Evolutionary conservation across 345 rosid species (phyloP).

Genomic region (Melaleuca quinquenervia): DNA sequence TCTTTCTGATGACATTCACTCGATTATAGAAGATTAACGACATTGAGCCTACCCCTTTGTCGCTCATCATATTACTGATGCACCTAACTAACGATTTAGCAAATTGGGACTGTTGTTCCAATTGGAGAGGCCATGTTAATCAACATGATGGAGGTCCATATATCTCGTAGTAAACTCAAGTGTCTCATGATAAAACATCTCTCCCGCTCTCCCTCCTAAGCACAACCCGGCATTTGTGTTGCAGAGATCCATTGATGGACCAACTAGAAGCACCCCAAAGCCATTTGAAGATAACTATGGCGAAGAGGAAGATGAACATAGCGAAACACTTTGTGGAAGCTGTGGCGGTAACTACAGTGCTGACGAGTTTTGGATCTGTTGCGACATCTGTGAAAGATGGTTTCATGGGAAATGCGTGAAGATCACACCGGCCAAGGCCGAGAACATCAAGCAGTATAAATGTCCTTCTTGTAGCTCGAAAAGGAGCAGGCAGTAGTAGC

Average conservation of each 20-base stretch:
- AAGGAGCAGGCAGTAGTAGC: constrained; percentile 39
- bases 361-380: constrained; percentile 83
- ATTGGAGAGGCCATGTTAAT: neutral
- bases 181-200: neutral
- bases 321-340: constrained; percentile 73
- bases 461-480: constrained; percentile 76
- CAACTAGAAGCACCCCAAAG: constrained; percentile 43
- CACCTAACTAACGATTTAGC: neutral
- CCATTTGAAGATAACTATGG: constrained; percentile 43
- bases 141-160: neutral
- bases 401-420: constrained; percentile 85
- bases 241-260: constrained; percentile 67
- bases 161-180: neutral
- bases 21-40: neutral
- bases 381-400: constrained; percentile 85
- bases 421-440: constrained; percentile 85
- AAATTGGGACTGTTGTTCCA: neutral
- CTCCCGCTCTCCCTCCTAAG: neutral
- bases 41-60: neutral
- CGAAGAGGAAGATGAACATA: constrained; percentile 82
- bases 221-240: neutral
- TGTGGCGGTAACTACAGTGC: constrained; percentile 75
- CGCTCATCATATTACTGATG: neutral
- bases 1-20: neutral
- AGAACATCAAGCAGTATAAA: constrained; percentile 75